Evolutionary conservation across 768 basidiomycete genomes (phyloP).

Genomic region (Phaffia tasmanica): DNA sequence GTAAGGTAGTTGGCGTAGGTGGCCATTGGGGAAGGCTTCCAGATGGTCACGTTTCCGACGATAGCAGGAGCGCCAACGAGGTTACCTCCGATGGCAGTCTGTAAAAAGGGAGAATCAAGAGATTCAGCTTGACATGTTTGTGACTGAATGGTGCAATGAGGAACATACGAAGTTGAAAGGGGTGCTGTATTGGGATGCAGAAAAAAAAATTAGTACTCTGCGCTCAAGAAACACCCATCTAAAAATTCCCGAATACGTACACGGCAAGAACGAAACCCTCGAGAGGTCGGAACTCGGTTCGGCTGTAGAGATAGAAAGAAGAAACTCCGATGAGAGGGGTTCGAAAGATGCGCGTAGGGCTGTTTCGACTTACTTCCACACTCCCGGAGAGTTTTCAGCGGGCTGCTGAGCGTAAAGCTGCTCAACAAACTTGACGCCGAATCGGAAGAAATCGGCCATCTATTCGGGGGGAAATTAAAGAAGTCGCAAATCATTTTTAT

Average conservation of each 20-base stretch:
- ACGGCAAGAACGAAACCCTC: constrained; percentile 97
- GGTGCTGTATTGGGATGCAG: constrained; percentile 39
- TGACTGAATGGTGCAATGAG: constrained; percentile 40
- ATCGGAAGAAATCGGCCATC: constrained; percentile 89
- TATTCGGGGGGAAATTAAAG: constrained; percentile 28
- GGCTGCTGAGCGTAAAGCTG: constrained; percentile 89
- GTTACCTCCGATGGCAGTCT: constrained; percentile 91
- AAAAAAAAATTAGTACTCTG: too few relatives aligned
- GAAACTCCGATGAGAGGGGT: background rate
- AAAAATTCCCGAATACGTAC: too few relatives aligned
- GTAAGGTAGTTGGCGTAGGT: constrained; percentile 90
- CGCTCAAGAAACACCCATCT: too few relatives aligned
- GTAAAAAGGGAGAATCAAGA: background rate
- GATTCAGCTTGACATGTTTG: background rate
- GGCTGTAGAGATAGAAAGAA: constrained; percentile 45
- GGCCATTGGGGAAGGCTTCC: constrained; percentile 95
- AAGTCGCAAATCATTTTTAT: constrained; percentile 8
- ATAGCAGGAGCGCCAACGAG: constrained; percentile 71
- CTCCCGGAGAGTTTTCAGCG: constrained; percentile 65
- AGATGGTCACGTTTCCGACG: constrained; percentile 86
- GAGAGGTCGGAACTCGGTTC: constrained; percentile 89
- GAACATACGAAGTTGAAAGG: constrained; percentile 63
- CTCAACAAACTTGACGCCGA: constrained; percentile 93
- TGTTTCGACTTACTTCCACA: constrained; percentile 73
- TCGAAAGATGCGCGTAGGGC: background rate